phyloP scores from a whole-genome alignment of 2,329 filamentous ascomycete genomes.

The Colletotrichum limetticola region DNA sequence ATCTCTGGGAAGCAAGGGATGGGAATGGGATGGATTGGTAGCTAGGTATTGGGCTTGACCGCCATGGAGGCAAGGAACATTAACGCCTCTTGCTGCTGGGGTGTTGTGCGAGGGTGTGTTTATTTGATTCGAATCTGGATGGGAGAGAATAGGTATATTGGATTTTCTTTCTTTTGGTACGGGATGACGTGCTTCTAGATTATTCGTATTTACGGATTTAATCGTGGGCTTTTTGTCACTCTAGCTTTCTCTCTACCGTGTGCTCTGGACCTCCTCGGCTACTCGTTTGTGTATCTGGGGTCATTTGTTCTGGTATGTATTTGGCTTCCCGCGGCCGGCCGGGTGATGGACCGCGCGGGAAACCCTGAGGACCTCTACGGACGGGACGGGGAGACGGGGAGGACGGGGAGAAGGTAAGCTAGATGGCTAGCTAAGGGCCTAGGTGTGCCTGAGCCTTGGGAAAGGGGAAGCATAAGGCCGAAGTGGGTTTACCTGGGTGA shows the following conservation, averaged over 20 bases:
- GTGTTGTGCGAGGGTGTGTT: neutral
- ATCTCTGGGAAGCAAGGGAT: neutral
- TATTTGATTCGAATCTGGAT: neutral
- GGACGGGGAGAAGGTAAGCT: neutral
- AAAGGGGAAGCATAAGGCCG: neutral
- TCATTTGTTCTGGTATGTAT: neutral
- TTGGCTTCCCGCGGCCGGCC: neutral
- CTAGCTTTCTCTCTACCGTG: neutral
- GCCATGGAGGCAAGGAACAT: constrained; percentile 19
- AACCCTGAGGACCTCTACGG: neutral
- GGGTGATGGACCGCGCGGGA: neutral
- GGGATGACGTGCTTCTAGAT: neutral
- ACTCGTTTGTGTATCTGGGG: neutral
- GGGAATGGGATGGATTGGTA: neutral
- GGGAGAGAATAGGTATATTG: too few species aligned
- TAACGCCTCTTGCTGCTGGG: neutral
- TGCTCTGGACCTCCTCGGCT: too few species aligned
- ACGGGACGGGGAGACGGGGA: neutral
- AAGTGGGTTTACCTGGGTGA: neutral
- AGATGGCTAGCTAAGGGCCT: neutral
- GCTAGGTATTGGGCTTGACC: constrained; percentile 11
- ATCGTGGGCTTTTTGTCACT: neutral
- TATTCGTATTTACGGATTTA: neutral
- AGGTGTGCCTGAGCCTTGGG: neutral
- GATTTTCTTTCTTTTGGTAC: too few species aligned